Evolutionary conservation across 1,139 yeast genomes (phyloP), one percentile per base, ranked within the genome.

Genomic region (Lodderomyces beijingensis): DNA sequence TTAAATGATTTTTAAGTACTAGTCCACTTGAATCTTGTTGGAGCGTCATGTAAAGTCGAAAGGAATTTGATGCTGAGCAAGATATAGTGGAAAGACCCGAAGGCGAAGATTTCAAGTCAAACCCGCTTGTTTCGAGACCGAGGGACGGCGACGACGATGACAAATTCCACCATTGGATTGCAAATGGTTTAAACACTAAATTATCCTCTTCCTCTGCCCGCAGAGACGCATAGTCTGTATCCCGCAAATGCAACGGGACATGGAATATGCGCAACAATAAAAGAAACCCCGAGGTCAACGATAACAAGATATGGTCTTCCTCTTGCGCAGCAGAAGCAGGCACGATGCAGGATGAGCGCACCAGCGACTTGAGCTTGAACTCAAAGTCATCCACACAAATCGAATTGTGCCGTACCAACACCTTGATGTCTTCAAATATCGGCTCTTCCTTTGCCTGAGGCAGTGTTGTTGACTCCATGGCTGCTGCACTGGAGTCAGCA

Each of bases 111-210:
- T 48, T 30, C 15, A 70, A 42, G 2, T 51, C 41, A 33, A 45
- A 47, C 1, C 77, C 77, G 3, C 69, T 51, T 4, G 65, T 51
- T 13, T 36, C 30, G 22, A 38, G 37, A 12, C 39, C 32, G 47
- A 53, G 5, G 12, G 15, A 18, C 14, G 10, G 10, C 15, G 4
- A n/a, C 20, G 5, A 15, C 16, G 17, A 27, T 11, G 16, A 20
- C 23, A 30, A 17, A 15, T 59, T 65, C 77, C 77, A 72, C 77
- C 77, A 71, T 42, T 72, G 78, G 0, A 71, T 70, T 10, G 68
- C 64, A 40, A 62, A 69, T 2, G 77, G 77, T 31, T 59, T 65
- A 33, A 53, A 55, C 1, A 61, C 49, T 27, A 46, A 41, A 45
- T 42, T 35, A 6, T 38, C 41, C 19, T 25, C 27, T 27, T 24